These are phyloP conservation scores for Botrytis elliptica DNA, from an alignment of 2,329 filamentous ascomycete genomes.

Conservation along the genomic window DNA sequence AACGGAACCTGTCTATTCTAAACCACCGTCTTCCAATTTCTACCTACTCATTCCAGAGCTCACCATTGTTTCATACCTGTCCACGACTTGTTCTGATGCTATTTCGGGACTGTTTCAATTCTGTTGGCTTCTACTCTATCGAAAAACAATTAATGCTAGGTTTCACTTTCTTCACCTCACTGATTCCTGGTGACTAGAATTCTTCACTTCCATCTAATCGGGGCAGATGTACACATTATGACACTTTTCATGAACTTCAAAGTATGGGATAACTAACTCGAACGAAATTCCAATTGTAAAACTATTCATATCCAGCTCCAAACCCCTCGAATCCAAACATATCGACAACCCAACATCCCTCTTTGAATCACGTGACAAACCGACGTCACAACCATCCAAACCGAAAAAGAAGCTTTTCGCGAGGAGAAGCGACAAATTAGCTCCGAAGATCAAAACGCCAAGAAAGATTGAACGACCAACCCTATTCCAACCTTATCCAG, in stretches of 20 bases:
- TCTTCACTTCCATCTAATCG: not conserved
- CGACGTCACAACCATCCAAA: not conserved
- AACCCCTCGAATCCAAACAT: not conserved
- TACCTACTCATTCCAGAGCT: not conserved
- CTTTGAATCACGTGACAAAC: accelerated
- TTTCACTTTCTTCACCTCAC: not conserved
- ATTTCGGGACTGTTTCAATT: accelerated
- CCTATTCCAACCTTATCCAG: not conserved
- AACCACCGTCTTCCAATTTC: not conserved
- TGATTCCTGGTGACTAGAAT: not conserved
- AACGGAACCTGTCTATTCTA: not conserved
- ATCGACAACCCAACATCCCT: accelerated
- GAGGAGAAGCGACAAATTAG: not conserved
- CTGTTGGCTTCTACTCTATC: not conserved
- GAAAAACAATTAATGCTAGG: not conserved
- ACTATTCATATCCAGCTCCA: not conserved
- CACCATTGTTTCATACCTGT: not conserved
- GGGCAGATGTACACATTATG: not conserved
- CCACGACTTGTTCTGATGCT: not conserved
- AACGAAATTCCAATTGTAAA: accelerated
- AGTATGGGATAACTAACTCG: accelerated
- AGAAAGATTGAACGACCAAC: not conserved
- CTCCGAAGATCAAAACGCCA: not conserved
- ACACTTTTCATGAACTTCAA: accelerated
- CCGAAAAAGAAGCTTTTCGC: not conserved